Percentiles rank a stretch among this genome's conserved stretches.
Evolutionary conservation across 768 basidiomycete species (phyloP).

Genomic region (Suillus tomentosus): DNA sequence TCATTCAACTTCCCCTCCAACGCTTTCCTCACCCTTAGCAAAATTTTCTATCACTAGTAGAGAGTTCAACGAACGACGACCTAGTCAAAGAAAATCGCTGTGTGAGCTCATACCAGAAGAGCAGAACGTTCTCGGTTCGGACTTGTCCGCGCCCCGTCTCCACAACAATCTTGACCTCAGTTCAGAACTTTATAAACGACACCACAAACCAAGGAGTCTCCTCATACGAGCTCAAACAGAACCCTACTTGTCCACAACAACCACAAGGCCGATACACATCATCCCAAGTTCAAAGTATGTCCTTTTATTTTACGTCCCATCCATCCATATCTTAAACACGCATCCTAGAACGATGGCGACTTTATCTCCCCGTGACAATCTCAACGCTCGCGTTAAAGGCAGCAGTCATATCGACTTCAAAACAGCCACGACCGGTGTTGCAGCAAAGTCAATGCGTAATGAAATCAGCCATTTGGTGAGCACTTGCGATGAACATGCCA

Average conservation of each 20-base stretch:
- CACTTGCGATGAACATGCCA: constrained; percentile 73
- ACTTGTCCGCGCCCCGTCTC: constrained; percentile 33
- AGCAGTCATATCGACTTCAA: constrained; percentile 92
- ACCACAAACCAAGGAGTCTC: constrained; percentile 55
- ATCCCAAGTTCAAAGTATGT: constrained; percentile 50
- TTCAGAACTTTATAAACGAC: constrained; percentile 56
- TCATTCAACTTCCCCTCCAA: constrained; percentile 14
- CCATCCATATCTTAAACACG: constrained; percentile 14
- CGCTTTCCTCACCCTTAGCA: constrained; percentile 27
- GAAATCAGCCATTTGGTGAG: constrained; percentile 93
- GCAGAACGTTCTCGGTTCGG: constrained; percentile 27
- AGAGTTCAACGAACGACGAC: constrained; percentile 17
- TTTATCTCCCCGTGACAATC: constrained; percentile 65
- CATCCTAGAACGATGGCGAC: constrained; percentile 51
- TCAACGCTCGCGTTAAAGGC: constrained; percentile 74
- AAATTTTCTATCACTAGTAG: constrained; percentile 12
- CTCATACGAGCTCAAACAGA: constrained; percentile 48
- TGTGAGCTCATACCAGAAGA: constrained; percentile 38
- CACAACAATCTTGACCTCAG: constrained; percentile 37
- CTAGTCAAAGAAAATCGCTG: constrained; percentile 21
- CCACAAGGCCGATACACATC: constrained; percentile 61
- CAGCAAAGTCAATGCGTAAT: constrained; percentile 96
- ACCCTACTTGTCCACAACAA: constrained; percentile 64
- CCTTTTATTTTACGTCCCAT: background rate
- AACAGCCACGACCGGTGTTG: constrained; percentile 93